Evolutionary conservation across 2,329 filamentous ascomycete genomes (phyloP), one percentile per base, ranked within the genome.

Genomic region (Metarhizium sp.): DNA sequence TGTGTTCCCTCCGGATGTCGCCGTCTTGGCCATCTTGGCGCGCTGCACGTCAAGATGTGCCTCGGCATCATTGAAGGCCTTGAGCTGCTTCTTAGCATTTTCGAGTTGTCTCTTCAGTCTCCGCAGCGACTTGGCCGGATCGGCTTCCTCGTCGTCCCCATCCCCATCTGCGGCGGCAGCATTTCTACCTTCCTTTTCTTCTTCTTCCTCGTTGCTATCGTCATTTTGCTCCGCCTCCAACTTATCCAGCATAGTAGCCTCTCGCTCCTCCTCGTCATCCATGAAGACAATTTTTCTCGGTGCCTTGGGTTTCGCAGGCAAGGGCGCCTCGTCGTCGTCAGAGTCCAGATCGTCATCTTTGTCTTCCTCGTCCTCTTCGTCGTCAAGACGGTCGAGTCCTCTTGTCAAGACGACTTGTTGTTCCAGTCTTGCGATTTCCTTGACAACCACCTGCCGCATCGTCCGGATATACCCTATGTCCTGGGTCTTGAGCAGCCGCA

Each of bases 401-500:
- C 55, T 67, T 55, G 63, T 69, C 64, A 80, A 65, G 8, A 81
- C 71, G 2, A 79, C 71, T 57, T 77, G 73, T 68, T 81, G 74
- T 69, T 85, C 77, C 30, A 87, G 65, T 53, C 63, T 68, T 45
- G 73, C 72, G 2, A 84, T 77, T 60, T 87, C 81, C 64, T 84
- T 85, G 56, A 72, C 65, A 3, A 79, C 75, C 30, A 83, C 75
- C 60, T 84, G 85, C 55, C 80, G 73, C 74, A 82, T 79, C 25
- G 82, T 84, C 58, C 84, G 73, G 30, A 87, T 67, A 65, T 87
- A 87, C 2, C 79, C 83, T 34, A 85, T 67, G 63, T 88, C 85
- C 69, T 88, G 85, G 2, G 84, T 87, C 73, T 87, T 88, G 59
- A 87, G 76, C 25, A 87, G 71, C 20, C 84, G 75, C 29, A 84